Base-by-base conservation (phyloP, 1,284 basidiomycete species). In the Rhodotorula sp. region DNA sequence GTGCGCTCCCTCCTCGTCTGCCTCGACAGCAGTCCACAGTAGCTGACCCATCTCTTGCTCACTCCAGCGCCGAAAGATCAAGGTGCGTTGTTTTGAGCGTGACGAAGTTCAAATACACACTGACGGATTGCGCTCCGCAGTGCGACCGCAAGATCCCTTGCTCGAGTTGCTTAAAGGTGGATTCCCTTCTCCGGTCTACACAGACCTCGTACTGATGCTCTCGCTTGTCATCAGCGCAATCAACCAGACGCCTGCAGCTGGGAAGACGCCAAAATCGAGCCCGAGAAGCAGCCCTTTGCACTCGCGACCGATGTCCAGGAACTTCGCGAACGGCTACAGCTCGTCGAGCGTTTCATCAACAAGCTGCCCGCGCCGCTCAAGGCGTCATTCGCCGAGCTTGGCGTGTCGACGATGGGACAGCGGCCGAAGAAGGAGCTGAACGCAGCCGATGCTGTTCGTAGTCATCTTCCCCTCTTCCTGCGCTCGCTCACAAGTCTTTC, bases 181-280 rank as follows among this genome's bases (percentile, higher is more conserved):
- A 24, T 27, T 24, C 34, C 17, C 30, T 5, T 5, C 36, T 27
- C 20, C n/a, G 2, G 13, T 34, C 55, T 27, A 11, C 17, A 15
- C 10, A 13, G 15, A n/a, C 7, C 2, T 11, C 30, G 55, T 24
- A 11, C 7, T 27, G n/a, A 29, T n/a, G 11, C 15, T 15, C 20
- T n/a, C n/a, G 29, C 27, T 29, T 4, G 27, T n/a, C 11, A 22
- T 27, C 36, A 57, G 55, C 55, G 55, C 36, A 39, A 39, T 8
- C 55, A 57, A 57, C 55, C 55, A 20, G 55, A 57, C 6, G 36
- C 13, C 2, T 57, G 55, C 55, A 39, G 24, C 34, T 57, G 55
- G 55, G 55, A 72, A 60, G 66, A 68, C 39, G 66, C 66, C 56
- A 72, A 72, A 34, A 72, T 72, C 34, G 66, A 72, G 34, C 70